These are phyloP conservation scores for Fusarium dlaminii DNA, from an alignment of 2,329 filamentous ascomycete species.

Conservation along the genomic window DNA sequence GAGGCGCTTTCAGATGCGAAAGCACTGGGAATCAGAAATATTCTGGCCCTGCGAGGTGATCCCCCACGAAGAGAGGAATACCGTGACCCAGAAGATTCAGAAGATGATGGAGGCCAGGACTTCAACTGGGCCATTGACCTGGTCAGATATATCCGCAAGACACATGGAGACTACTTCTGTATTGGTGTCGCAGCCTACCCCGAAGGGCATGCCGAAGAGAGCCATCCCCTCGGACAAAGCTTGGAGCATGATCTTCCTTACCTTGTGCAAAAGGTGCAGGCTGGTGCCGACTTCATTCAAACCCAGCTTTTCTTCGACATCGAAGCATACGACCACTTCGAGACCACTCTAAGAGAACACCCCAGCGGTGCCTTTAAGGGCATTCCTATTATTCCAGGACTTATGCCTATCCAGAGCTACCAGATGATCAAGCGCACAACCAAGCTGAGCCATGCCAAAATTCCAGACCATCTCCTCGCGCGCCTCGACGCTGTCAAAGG, in stretches of 20 bases:
- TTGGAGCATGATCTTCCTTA: conserved; percentile 86
- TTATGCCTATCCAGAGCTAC: conserved; percentile 98
- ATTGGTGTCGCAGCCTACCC: conserved; percentile 95
- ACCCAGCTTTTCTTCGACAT: conserved; percentile 97
- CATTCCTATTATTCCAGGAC: conserved; percentile 89
- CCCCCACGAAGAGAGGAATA: conserved; percentile 92
- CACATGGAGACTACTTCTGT: conserved; percentile 94
- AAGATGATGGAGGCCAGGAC: conserved; percentile 74
- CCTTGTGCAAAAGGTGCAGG: conserved; percentile 87
- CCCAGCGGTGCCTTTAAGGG: conserved; percentile 85
- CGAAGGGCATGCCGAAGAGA: conserved; percentile 93
- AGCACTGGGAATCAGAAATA: conserved; percentile 89
- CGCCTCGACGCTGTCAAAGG: conserved; percentile 78
- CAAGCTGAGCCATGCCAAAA: conserved; percentile 89
- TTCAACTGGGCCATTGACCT: conserved; percentile 92
- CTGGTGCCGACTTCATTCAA: conserved; percentile 98
- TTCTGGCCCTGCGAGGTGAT: conserved; percentile 90
- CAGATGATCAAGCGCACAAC: conserved; percentile 94
- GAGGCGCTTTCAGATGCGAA: conserved; percentile 91
- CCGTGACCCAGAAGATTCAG: conserved; percentile 65
- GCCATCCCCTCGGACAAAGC: conserved; percentile 75
- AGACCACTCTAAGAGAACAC: conserved; percentile 79
- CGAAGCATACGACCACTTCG: conserved; percentile 82
- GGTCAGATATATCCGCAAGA: conserved; percentile 85
- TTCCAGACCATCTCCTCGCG: conserved; percentile 76